A percentile compares a stretch with the other conserved stretches of the same genome.
phyloP scores from a whole-genome alignment of 495 filamentous ascomycete species.

The Penicillium pulvis region DNA sequence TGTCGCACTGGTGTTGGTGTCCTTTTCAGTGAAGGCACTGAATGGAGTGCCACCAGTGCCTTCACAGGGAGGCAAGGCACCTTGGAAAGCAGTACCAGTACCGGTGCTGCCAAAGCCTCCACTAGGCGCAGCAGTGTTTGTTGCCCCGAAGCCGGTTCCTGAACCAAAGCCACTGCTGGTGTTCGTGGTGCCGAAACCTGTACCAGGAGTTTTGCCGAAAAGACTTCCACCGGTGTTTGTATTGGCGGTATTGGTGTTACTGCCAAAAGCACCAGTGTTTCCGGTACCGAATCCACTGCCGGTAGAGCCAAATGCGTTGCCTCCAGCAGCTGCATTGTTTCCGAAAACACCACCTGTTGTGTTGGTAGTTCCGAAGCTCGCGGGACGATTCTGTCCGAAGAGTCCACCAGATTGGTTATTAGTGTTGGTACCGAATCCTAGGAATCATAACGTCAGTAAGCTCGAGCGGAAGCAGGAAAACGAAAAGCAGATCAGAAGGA shows the following conservation, averaged over 20 bases:
- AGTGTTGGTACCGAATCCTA: conserved; percentile 43
- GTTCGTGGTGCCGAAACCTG: conserved; percentile 40
- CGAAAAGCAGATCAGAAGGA: conserved; percentile 6
- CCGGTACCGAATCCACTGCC: conserved; percentile 31
- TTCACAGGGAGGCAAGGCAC: conserved; percentile 46
- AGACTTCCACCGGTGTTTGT: conserved; percentile 41
- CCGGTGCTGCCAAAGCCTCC: conserved; percentile 19
- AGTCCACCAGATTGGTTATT: conserved; percentile 37
- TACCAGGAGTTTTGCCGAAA: conserved; percentile 48
- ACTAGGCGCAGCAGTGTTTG: conserved; percentile 8
- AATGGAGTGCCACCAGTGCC: conserved; percentile 80
- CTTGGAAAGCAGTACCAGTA: conserved; percentile 51
- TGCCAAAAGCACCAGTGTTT: conserved; percentile 36
- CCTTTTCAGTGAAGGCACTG: conserved; percentile 78
- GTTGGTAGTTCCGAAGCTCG: conserved; percentile 54
- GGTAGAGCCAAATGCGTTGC: conserved; percentile 29
- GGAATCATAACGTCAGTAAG: conserved; percentile 21
- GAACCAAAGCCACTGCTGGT: conserved; percentile 24
- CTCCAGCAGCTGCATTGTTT: conserved; percentile 41
- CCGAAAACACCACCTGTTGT: conserved; percentile 33
- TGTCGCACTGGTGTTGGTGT: conserved; percentile 56
- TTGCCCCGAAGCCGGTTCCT: conserved; percentile 30
- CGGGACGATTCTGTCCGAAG: conserved; percentile 39
- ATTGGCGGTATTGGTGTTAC: conserved; percentile 39
- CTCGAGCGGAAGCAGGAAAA: background rate